phyloP scores from a whole-genome alignment of 192 early-diverging fungal species.

The Coemansia sp. region DNA sequence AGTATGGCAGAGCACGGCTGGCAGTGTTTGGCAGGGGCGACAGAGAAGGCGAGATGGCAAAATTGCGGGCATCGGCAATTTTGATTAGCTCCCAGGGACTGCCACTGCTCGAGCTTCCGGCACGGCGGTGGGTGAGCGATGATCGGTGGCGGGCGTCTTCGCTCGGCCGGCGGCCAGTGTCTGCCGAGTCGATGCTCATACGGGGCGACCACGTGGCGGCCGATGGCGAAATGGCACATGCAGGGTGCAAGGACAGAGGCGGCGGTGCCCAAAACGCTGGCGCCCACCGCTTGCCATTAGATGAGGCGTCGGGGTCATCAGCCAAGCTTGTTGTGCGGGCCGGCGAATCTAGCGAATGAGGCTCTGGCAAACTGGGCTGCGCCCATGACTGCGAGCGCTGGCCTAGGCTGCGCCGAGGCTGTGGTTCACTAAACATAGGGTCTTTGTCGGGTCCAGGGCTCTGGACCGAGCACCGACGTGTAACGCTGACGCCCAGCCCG shows the following conservation, averaged over 20 bases:
- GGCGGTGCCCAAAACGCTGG: conserved; percentile 46
- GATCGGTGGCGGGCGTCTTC: not conserved
- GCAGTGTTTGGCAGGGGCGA: conserved; percentile 14
- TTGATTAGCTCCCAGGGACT: conserved; percentile 51
- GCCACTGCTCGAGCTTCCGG: not conserved
- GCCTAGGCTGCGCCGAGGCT: not conserved
- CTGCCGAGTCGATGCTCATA: conserved; percentile 22
- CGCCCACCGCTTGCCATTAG: conserved; percentile 18
- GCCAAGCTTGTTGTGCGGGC: too few species aligned
- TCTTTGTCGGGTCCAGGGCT: too few species aligned
- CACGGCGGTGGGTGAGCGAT: not conserved
- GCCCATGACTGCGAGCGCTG: conserved; percentile 1
- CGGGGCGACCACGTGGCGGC: conserved; percentile 28
- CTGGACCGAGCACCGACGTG: too few species aligned
- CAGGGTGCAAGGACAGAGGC: conserved; percentile 4
- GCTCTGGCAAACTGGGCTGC: not conserved
- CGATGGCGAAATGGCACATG: not conserved
- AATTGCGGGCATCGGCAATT: conserved; percentile 21
- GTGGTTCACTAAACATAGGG: too few species aligned
- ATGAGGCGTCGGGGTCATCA: not conserved
- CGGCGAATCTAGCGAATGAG: not conserved
- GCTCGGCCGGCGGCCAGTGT: not conserved
- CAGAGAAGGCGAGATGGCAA: conserved; percentile 25
- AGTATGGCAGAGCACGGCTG: conserved; percentile 22
- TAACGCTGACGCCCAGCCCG: too few species aligned